These are phyloP conservation scores for Rubia tinctorum DNA, from an alignment of 305 asterid genomes.

Conservation along the genomic window DNA sequence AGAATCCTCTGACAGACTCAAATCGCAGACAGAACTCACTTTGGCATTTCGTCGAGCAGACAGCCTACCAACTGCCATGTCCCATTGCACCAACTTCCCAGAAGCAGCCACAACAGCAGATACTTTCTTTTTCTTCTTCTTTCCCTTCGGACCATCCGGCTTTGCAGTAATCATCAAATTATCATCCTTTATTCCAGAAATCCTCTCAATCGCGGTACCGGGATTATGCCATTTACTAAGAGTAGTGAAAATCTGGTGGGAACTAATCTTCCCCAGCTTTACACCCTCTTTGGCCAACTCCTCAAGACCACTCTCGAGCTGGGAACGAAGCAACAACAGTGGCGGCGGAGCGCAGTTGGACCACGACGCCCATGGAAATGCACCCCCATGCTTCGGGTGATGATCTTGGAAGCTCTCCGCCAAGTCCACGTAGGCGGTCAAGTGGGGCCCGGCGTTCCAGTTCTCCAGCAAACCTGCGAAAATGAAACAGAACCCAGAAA, in stretches of 20 bases:
- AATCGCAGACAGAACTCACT: conserved; percentile 43
- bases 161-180: conserved; percentile 22
- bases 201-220: conserved; percentile 60
- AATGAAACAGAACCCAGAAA: conserved; percentile 11
- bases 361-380: conserved; percentile 95
- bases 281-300: conserved; percentile 61
- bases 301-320: conserved; percentile 81
- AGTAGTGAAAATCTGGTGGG: conserved; percentile 73
- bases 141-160: conserved; percentile 27
- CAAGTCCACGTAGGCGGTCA: conserved; percentile 85
- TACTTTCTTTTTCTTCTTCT: conserved; percentile 16
- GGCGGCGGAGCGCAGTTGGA: conserved; percentile 53
- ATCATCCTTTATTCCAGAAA: conserved; percentile 31
- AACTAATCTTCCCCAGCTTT: conserved; percentile 70
- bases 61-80: conserved; percentile 59
- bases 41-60: conserved; percentile 51
- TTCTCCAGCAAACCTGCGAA: conserved; percentile 63
- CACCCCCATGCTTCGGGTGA: conserved; percentile 83
- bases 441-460: conserved; percentile 90
- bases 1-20: conserved; percentile 48
- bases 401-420: conserved; percentile 68
- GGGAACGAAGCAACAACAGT: conserved; percentile 41
- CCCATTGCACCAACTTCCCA: conserved; percentile 57
- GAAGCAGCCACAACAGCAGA: conserved; percentile 15
- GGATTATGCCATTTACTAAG: conserved; percentile 89